Evolutionary conservation across 352 stramenopile genomes (phyloP).

Genomic region (Aphanomyces astaci): DNA sequence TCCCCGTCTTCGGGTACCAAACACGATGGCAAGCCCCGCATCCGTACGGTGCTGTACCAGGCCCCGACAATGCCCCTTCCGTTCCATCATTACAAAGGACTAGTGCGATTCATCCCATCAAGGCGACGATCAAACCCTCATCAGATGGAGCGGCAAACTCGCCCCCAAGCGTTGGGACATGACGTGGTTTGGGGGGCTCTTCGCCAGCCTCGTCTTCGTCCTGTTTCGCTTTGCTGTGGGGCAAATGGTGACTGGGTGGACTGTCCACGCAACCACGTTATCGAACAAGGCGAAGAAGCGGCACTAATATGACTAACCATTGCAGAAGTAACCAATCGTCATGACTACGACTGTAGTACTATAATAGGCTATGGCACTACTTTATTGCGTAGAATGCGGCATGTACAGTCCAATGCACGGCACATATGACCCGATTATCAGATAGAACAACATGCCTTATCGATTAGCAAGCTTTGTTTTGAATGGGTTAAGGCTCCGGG

Average conservation of each 20-base stretch:
- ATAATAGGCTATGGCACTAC: no score
- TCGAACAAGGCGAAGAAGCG: no score
- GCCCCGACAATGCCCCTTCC: not conserved
- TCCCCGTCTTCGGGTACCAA: no score
- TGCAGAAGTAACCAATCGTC: no score
- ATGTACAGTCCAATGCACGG: no score
- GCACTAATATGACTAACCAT: no score
- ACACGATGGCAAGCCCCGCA: not conserved
- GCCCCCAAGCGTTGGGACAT: slow-evolving; percentile 15
- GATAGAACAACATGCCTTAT: no score
- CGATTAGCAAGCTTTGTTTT: not conserved
- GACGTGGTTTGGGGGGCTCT: not conserved
- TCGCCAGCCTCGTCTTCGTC: not conserved
- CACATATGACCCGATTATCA: no score
- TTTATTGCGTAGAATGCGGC: not conserved
- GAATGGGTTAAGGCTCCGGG: not conserved
- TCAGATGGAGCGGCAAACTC: slow-evolving; percentile 7
- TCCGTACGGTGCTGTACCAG: slow-evolving; percentile 2
- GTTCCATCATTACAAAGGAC: slow-evolving; percentile 9
- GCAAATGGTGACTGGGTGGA: not conserved
- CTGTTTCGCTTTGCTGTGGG: slow-evolving; percentile 7
- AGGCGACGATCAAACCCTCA: not conserved
- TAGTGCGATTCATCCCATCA: slow-evolving; percentile 7
- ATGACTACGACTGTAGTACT: no score
- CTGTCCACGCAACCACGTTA: no score